Conservation (phyloP, 495 filamentous ascomycete species). For the Haplographium delicatum region DNA sequence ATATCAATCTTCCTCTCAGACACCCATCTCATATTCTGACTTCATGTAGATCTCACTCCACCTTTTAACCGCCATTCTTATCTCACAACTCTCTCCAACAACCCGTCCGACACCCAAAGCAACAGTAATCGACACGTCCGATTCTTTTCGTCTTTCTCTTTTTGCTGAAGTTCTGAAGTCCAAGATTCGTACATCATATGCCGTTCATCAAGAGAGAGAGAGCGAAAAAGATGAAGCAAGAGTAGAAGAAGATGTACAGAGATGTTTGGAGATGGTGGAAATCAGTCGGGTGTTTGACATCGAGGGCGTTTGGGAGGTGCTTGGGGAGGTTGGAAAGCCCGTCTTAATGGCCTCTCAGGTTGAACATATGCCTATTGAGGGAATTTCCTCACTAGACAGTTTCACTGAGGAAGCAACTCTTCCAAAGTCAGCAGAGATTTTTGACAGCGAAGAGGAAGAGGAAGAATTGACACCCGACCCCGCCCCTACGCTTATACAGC, state of each 20-base stretch:
- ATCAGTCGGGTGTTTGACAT: conserved; percentile 57
- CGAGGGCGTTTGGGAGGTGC: conserved; percentile 50
- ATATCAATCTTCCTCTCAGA: not conserved
- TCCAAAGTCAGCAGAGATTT: not conserved
- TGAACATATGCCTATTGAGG: too few species aligned
- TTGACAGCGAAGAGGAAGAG: conserved; percentile 4
- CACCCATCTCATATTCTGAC: too few species aligned
- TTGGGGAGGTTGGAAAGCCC: conserved; percentile 30
- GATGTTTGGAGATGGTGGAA: conserved; percentile 43
- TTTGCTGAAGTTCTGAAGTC: conserved; percentile 20
- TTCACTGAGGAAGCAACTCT: too few species aligned
- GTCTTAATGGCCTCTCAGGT: too few species aligned
- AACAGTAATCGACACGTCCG: conserved; percentile 26
- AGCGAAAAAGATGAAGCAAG: not conserved
- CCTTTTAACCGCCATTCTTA: conserved; percentile 13
- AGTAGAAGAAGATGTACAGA: conserved; percentile 16
- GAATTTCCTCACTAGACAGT: too few species aligned
- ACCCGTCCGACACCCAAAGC: conserved; percentile 4
- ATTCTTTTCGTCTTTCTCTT: conserved; percentile 21
- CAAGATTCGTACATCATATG: conserved; percentile 8
- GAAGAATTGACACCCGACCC: not conserved
- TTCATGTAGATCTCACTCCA: conserved; percentile 24
- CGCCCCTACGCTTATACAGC: not conserved
- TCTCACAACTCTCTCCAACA: conserved; percentile 3
- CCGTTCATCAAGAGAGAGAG: not conserved